Evolutionary conservation across 495 filamentous ascomycete species (phyloP), one percentile per base, ranked within the genome.

Genomic region (Penicillium cataractarum): DNA sequence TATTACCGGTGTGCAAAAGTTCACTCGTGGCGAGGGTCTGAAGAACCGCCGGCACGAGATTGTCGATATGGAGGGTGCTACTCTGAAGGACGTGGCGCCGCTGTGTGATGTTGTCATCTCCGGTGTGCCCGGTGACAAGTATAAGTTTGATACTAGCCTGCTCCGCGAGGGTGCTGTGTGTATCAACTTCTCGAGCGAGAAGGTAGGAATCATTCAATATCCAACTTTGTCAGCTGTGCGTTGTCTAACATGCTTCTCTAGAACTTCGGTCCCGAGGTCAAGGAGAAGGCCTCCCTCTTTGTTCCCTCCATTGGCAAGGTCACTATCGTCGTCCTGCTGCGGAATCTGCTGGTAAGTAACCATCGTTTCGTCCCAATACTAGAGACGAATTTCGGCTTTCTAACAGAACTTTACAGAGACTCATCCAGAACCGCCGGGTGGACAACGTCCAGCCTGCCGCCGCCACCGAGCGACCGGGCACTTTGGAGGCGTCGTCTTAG

Each of bases 291-390:
- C 2, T 91, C 91, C n/a, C 93, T 99, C 68, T 99, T 96, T 63
- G 93, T 98, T 7, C 95, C 95, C 6, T 93, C 93, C 3, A 96
- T 96, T 68, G 95, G 95, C 56, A 99, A 97, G 79, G 95, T 99
- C 27, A 99, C 95, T 1, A 97, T 98, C 72, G 89, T 93, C 12
- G 87, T 98, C 17, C 77, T 99, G 61, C 80, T 97, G 64, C 80
- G 95, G 55, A 99, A 99, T 73, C 78, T 97, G 10, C 79, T 97
- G 74, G 92, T 94, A 78, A 69, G 89, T 83, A 29, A 51, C 42
- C n/a, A 29, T 51, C 35, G 21, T 8, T 19, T 15, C 29, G 9
- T 26, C n/a, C 21, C 13, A 19, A 50, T 50, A 61, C n/a, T 31
- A 21, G 24, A 48, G 9, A 31, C 13, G 6, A 9, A 31, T 4